Evolutionary conservation across 805 yeast species (phyloP).

Genomic region (Kockiozyma suomiensis): DNA sequence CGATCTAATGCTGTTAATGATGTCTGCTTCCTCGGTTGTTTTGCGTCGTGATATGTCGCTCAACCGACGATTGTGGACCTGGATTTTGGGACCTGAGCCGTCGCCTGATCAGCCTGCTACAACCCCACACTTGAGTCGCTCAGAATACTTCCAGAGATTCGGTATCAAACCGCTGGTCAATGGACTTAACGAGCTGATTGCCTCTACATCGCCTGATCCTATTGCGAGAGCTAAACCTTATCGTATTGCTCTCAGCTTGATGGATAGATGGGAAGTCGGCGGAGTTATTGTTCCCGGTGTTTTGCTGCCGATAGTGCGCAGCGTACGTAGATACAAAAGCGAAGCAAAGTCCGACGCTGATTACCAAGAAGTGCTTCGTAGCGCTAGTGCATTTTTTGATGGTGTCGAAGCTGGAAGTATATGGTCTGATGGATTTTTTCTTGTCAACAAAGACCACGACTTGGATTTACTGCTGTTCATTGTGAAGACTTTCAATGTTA

Average conservation of each 20-base stretch:
- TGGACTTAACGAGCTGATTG: slow-evolving; percentile 56
- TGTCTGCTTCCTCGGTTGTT: slow-evolving; percentile 68
- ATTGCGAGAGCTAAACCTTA: slow-evolving; percentile 54
- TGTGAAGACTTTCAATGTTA: slow-evolving; percentile 65
- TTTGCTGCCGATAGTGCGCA: slow-evolving; percentile 63
- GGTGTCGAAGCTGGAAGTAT: slow-evolving; percentile 79
- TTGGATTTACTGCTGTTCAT: slow-evolving; percentile 60
- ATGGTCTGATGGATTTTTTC: slow-evolving; percentile 63
- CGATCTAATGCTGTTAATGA: slow-evolving; percentile 62
- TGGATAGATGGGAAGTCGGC: slow-evolving; percentile 97
- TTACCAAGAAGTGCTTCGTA: slow-evolving; percentile 53
- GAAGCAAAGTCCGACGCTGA: slow-evolving; percentile 37
- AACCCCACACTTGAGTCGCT: slow-evolving; percentile 23
- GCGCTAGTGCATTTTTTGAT: slow-evolving; percentile 76
- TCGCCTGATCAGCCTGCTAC: slow-evolving; percentile 25
- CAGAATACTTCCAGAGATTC: slow-evolving; percentile 43
- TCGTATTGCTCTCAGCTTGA: slow-evolving; percentile 66
- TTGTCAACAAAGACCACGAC: slow-evolving; percentile 44
- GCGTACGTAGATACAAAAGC: slow-evolving; percentile 46
- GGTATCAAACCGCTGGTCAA: slow-evolving; percentile 48
- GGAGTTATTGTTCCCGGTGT: slow-evolving; percentile 68
- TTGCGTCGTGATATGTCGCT: slow-evolving; percentile 89
- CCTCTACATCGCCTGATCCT: slow-evolving; percentile 39
- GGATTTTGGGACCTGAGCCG: slow-evolving; percentile 83
- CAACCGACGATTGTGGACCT: slow-evolving; percentile 89